Evolutionary conservation across 192 early-diverging fungal species (phyloP).

Genomic region (Nowakowskiella sp.): DNA sequence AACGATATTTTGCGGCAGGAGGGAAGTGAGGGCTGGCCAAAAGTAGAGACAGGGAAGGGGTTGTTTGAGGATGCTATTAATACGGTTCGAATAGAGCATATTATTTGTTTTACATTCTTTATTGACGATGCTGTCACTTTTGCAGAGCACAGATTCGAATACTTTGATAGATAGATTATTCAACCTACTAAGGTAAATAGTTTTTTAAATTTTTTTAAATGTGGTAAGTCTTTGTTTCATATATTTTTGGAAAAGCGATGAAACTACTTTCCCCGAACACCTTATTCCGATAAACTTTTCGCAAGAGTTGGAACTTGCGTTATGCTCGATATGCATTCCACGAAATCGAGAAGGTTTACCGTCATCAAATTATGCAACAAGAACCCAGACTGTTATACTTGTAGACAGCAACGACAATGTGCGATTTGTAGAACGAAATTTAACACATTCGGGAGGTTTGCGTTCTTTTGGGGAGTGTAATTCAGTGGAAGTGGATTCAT

Average conservation of each 20-base stretch:
- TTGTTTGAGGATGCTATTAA: conserved; percentile 4
- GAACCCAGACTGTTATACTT: conserved; percentile 30
- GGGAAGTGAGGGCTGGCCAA: conserved; percentile 18
- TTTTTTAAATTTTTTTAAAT: no score
- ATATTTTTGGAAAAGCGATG: no score
- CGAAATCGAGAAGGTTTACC: conserved; percentile 9
- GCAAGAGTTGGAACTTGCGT: conserved; percentile 7
- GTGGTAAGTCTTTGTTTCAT: no score
- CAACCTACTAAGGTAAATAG: no score
- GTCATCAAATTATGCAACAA: conserved; percentile 23
- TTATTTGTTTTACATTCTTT: not conserved
- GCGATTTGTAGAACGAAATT: conserved; percentile 19
- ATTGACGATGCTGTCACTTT: not conserved
- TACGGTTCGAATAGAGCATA: not conserved
- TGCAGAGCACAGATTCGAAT: not conserved
- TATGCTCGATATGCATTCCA: conserved; percentile 32
- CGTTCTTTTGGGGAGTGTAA: no score
- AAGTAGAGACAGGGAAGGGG: conserved; percentile 16
- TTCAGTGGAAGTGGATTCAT: no score
- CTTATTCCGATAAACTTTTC: conserved; percentile 12
- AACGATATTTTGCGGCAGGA: conserved; percentile 19
- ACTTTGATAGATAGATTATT: conserved; percentile 6
- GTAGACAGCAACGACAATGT: conserved; percentile 11
- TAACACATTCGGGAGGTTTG: no score
- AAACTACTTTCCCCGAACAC: conserved; percentile 1